phyloP scores from a whole-genome alignment of 768 basidiomycete species.

The Fomitopsis pulvina region DNA sequence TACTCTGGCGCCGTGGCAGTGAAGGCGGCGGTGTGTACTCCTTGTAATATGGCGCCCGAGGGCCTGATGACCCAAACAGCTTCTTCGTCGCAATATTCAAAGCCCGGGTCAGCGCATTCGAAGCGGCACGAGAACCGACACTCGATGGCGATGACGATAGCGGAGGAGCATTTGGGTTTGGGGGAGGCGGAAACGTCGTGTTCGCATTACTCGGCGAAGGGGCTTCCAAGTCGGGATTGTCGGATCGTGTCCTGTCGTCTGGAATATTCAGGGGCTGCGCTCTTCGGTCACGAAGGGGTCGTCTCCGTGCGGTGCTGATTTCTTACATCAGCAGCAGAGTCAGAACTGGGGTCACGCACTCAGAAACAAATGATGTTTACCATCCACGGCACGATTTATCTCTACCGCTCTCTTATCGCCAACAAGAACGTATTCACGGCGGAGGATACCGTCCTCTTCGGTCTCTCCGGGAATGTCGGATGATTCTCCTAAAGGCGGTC shows the following conservation, averaged over 20 bases:
- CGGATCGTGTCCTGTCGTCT: slow-evolving; percentile 35
- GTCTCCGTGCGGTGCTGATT: slow-evolving; percentile 51
- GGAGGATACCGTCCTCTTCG: slow-evolving; percentile 73
- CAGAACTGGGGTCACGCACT: not conserved
- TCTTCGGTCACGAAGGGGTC: slow-evolving; percentile 52
- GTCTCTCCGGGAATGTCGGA: slow-evolving; percentile 78
- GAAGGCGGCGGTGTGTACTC: slow-evolving; percentile 37
- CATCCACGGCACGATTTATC: slow-evolving; percentile 88
- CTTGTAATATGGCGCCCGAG: slow-evolving; percentile 30
- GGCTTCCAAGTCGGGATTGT: slow-evolving; percentile 26
- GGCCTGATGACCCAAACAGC: slow-evolving; percentile 54
- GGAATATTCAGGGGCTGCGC: slow-evolving; percentile 32
- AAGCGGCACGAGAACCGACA: slow-evolving; percentile 52
- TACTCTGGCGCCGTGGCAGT: slow-evolving; percentile 51
- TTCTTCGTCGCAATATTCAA: slow-evolving; percentile 78
- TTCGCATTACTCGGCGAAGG: slow-evolving; percentile 25
- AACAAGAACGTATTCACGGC: slow-evolving; percentile 90
- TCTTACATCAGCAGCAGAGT: slow-evolving; percentile 42
- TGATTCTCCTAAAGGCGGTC: slow-evolving; percentile 45
- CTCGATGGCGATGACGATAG: slow-evolving; percentile 63
- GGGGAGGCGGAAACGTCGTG: slow-evolving; percentile 67
- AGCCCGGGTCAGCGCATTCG: slow-evolving; percentile 74
- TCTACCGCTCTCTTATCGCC: slow-evolving; percentile 88
- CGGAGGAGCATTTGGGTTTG: slow-evolving; percentile 41
- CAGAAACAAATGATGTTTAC: slow-evolving; percentile 29